Base-by-base conservation (phyloP, 371 early-diverging fungal species). In the Mucor indicus region DNA sequence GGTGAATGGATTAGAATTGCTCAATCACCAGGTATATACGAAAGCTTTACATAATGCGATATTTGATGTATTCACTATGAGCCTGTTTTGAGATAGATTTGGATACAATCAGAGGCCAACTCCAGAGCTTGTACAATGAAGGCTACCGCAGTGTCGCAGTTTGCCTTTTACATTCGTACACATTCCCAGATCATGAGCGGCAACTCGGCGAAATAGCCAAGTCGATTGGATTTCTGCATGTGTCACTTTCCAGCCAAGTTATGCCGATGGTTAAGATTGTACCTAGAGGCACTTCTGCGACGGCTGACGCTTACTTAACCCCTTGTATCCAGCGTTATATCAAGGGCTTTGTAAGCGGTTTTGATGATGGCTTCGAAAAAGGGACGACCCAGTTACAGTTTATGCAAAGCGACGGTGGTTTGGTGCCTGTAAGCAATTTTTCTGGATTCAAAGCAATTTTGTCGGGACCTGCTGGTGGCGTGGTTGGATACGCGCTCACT, bases 371-470 rank as follows among this genome's bases (percentile, higher is more conserved):
- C 9, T 69, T 89, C 21, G 46, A 64, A 22, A 55, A 49, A 0
- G 55, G 67, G 17, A 74, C 77, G 6, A 88, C 89, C 7, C 75
- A 81, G 10, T 69, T 95, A 24, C 92, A 93, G 62, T 96, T 98
- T 63, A 98, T 98, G 98, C 95, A 94, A 66, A 86, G 87, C 41
- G 96, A 96, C 62, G 98, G 98, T 50, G 98, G 96, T 1, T 68
- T 98, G 1, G 85, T 89, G 1, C 89, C 92, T 10, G 92, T 93
- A 6, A 69, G 79, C 38, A 69, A 77, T 38, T 95, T 96, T 58
- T 83, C 84, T 4, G 98, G 98, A 1, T 83, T 92, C 36, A 76
- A 81, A 9, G 96, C 97, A 1, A 92, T 98, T 22, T 75, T 98
- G 7, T 92, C 92, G 0, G 98, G 98, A 0, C 98, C 98, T 11